A percentile compares a stretch with the other conserved stretches of the same genome.
Conservation (phyloP, 352 stramenopile genomes). For the Pythium monospermum region DNA sequence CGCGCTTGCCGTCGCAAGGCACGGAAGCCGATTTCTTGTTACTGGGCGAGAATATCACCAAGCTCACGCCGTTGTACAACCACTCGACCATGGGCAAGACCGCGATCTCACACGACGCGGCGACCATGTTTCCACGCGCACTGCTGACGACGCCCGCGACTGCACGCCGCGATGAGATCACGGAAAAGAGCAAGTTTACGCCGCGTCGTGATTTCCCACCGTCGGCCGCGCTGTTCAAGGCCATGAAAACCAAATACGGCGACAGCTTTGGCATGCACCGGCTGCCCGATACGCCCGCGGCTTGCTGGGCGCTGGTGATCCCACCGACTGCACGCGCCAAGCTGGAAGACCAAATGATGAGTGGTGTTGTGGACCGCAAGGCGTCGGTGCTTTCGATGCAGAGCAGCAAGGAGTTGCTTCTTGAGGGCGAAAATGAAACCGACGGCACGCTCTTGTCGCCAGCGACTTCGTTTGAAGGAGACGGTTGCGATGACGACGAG, state of each 20-base stretch:
- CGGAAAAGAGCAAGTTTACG: slow-evolving; percentile 77
- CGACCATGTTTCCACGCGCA: slow-evolving; percentile 69
- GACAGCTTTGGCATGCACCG: slow-evolving; percentile 71
- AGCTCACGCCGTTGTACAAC: slow-evolving; percentile 38
- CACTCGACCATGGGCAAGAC: slow-evolving; percentile 26
- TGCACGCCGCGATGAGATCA: slow-evolving; percentile 64
- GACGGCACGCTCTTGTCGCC: not conserved
- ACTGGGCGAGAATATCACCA: slow-evolving; percentile 62
- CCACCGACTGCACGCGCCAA: slow-evolving; percentile 55
- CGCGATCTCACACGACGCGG: slow-evolving; percentile 56
- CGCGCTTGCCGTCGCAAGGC: slow-evolving; percentile 32
- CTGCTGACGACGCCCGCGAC: slow-evolving; percentile 52
- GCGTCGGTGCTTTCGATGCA: slow-evolving; percentile 10
- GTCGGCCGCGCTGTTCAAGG: slow-evolving; percentile 80
- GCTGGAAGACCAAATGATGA: slow-evolving; percentile 36
- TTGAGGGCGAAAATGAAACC: not conserved
- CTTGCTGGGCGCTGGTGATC: slow-evolving; percentile 73
- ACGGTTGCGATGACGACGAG: slow-evolving; percentile 23
- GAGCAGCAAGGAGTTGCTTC: not conserved
- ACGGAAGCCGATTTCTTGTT: slow-evolving; percentile 46
- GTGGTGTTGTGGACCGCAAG: slow-evolving; percentile 7
- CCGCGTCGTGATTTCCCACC: slow-evolving; percentile 76
- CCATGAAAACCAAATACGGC: slow-evolving; percentile 79
- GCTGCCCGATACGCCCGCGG: slow-evolving; percentile 65
- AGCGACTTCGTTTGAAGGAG: not conserved